Percentiles rank a stretch among this genome's conserved stretches.
Evolutionary conservation across 2,329 filamentous ascomycete species (phyloP).

Genomic region (Ophiostoma quercus): DNA sequence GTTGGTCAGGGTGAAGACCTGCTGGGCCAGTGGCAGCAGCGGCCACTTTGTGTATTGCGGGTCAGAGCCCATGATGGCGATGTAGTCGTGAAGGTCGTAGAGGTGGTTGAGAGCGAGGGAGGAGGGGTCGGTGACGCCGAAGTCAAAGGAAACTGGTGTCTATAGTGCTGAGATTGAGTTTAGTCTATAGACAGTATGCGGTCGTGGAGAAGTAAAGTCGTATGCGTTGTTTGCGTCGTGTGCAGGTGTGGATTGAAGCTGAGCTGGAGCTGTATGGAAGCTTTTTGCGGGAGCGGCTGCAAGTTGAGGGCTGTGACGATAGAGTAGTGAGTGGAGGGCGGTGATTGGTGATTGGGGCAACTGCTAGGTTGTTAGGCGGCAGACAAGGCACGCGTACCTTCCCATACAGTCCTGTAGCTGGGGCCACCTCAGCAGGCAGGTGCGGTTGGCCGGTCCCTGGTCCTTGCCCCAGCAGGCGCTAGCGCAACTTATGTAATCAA

Average conservation of each 20-base stretch:
- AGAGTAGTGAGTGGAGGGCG: conserved; percentile 6
- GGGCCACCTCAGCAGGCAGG: conserved; percentile 11
- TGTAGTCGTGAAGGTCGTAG: not conserved
- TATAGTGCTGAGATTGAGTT: not conserved
- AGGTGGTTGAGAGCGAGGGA: not conserved
- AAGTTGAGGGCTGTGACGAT: conserved; percentile 11
- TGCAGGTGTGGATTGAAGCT: conserved; percentile 2
- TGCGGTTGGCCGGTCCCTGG: conserved; percentile 5
- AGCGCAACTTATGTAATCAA: not conserved
- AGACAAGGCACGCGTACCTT: conserved; percentile 27
- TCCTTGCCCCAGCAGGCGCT: not conserved
- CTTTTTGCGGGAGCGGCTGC: conserved; percentile 17
- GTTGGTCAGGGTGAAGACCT: conserved; percentile 83
- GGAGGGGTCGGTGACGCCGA: not conserved
- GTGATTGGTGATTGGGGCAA: conserved; percentile 18
- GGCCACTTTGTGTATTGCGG: conserved; percentile 83
- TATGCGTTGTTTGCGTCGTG: too few species aligned
- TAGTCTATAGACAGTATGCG: not conserved
- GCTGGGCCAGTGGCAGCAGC: conserved; percentile 72
- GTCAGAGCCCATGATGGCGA: conserved; percentile 62
- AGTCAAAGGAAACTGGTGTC: not conserved
- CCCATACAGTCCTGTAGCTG: conserved; percentile 17
- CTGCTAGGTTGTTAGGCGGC: conserved; percentile 28
- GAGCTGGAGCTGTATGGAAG: conserved; percentile 14
- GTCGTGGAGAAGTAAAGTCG: not conserved